Percentiles rank a stretch among this genome's conserved stretches.
Conservation (phyloP, 805 yeast species). For the Zygosaccharomyces bisporus region DNA sequence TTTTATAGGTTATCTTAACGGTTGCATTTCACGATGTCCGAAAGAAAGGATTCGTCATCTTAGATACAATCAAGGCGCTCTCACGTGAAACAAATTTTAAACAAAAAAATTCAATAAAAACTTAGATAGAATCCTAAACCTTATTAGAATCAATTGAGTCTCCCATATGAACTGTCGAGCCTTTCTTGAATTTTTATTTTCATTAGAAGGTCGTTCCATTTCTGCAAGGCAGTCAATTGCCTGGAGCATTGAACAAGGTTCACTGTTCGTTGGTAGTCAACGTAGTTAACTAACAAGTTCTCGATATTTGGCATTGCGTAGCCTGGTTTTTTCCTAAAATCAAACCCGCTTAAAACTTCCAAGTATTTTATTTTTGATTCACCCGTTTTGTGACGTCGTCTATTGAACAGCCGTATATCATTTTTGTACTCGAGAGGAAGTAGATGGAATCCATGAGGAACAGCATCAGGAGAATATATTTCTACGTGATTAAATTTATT, state of each 20-base stretch:
- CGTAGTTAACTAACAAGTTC: conserved; percentile 17
- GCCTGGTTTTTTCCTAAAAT: conserved; percentile 27
- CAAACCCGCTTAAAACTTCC: conserved; percentile 30
- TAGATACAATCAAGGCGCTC: not conserved
- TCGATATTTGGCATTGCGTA: conserved; percentile 25
- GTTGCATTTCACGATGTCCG: not conserved
- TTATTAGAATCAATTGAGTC: not conserved
- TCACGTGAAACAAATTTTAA: not conserved
- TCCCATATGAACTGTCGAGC: conserved; percentile 6
- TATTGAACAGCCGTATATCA: conserved; percentile 15
- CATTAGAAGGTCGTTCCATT: conserved; percentile 17
- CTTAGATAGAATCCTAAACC: too few species aligned
- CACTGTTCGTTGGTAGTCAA: conserved; percentile 12
- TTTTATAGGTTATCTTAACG: not conserved
- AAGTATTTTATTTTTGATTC: conserved; percentile 15
- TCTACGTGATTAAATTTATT: conserved; percentile 26
- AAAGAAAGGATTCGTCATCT: not conserved
- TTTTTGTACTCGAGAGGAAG: conserved; percentile 7
- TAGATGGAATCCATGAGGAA: conserved; percentile 24
- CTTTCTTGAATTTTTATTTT: not conserved
- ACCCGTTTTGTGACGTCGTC: not conserved
- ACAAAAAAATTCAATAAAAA: not conserved
- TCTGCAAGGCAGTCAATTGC: conserved; percentile 11
- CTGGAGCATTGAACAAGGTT: conserved; percentile 4
- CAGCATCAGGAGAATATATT: conserved; percentile 16